Evolutionary conservation across 2,329 filamentous ascomycete species (phyloP), one percentile per base, ranked within the genome.

Genomic region (Byssothecium circinans): DNA sequence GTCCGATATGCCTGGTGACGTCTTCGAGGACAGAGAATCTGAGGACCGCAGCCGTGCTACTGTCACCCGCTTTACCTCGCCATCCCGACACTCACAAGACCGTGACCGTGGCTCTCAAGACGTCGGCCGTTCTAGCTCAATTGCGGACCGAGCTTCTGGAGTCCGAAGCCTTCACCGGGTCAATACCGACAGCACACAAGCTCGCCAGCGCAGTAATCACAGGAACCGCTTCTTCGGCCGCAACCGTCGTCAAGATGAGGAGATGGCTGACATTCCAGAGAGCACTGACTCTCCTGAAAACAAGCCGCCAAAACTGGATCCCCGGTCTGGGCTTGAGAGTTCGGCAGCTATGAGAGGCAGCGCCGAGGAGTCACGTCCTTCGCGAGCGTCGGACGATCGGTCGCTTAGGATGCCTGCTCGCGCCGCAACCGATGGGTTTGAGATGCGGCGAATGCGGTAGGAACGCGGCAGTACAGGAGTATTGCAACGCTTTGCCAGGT

Each of bases 181-280:
- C 20, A 58, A 61, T 34, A 72, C 71, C 3, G 70, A 71, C 35
- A 62, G 62, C 17, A 63, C 52, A 35, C 58, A 53, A 20, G 56
- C 61, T 4, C 68, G 68, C 25, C 63, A 68, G 33, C 70, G 70
- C 12, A 71, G 75, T 4, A 71, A 72, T 5, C 81, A 83, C 47
- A 77, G 80, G 6, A 85, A 84, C 53, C 77, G 83, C 2, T 86
- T 87, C 71, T 83, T 87, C 67, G 72, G 77, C 29, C 77, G 81
- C n/a, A 50, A 49, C 34, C 60, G 55, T 10, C 49, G 57, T 10
- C 66, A 60, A 25, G 67, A 74, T 8, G 73, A 78, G 49, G 56
- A 79, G 46, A 74, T 78, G 52, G 76, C 70, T 8, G 73, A 74
- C 48, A 76, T 78, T 20, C 74, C 74, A 0, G 76, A 78, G 37